These are phyloP conservation scores for Ganoderma sp. DNA, from an alignment of 1,284 basidiomycete genomes.

Conservation along the genomic window DNA sequence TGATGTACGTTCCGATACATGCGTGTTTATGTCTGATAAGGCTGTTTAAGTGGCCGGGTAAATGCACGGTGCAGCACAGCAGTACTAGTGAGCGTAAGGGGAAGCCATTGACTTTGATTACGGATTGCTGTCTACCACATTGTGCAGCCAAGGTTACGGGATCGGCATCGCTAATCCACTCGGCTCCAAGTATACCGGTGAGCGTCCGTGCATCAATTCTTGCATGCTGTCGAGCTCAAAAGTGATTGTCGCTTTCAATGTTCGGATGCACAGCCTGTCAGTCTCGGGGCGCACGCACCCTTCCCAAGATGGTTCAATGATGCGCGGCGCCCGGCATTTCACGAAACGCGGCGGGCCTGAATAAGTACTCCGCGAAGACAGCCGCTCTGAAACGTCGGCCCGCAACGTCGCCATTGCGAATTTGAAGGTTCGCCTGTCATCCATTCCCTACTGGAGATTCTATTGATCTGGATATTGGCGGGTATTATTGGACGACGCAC, in stretches of 20 bases:
- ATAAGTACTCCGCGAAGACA: neutral
- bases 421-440: neutral
- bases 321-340: neutral
- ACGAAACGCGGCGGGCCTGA: neutral
- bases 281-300: neutral
- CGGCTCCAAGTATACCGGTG: neutral
- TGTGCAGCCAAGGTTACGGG: neutral
- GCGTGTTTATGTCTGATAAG: no score
- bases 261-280: neutral
- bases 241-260: neutral
- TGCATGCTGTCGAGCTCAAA: neutral
- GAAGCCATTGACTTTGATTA: no score
- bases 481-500: neutral
- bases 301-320: neutral
- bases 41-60: no score
- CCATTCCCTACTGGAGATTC: neutral
- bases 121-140: no score
- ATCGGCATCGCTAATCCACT: neutral
- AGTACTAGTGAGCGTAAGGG: no score
- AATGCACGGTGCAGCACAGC: no score
- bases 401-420: neutral
- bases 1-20: neutral
- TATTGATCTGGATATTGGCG: neutral
- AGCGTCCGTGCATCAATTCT: neutral
- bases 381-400: neutral